Evolutionary conservation across 208 protist species (phyloP), one percentile per base, ranked within the genome.

Genomic region (Acanthamoeba triangularis): DNA sequence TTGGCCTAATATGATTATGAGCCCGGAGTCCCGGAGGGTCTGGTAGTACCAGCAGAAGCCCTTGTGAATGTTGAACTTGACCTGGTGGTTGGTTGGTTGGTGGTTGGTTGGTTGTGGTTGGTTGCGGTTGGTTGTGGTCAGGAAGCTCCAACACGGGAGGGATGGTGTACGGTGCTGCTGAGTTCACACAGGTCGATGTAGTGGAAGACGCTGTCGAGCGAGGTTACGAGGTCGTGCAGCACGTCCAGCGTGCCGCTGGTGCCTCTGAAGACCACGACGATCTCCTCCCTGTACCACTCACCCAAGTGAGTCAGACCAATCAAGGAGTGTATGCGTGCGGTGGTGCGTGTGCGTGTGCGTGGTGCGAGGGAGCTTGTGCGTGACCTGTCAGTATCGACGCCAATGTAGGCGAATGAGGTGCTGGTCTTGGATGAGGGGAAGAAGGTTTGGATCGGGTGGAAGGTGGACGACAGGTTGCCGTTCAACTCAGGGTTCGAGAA

Each of bases 41-140:
- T 44, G 37, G 74, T 82, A 82, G 44, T 52, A 54, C 74, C 74
- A 82, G 74, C 74, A 82, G 74, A 82, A 54, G 18, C 74, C 74
- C 44, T 82, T 82, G 74, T 82, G 74, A 11, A 82, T 30, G 16
- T 54, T 44, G 16, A 41, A 82, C 33, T 28, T 14, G 69, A 78
- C 0, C 69, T 78, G 59, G n/a, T 7, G 2, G 0, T 59, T 59
- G 54, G 59, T 65, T 7, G 2, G 0, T 59, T 59, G 54, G 6
- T 65, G 13, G 37, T 25, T 0, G 0, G 1, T 14, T 18, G 35
- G 20, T 41, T 16, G 37, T 78, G n/a, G 20, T 41, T n/a, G 23
- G 16, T 35, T 76, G 30, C 5, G 35, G n/a, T 44, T 78, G 69
- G 33, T 67, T 67, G 16, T 18, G 16, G 4, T 1, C 23, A 18